Base-by-base conservation (phyloP, 2,329 filamentous ascomycete species). In the Fusarium odoratissimum region DNA sequence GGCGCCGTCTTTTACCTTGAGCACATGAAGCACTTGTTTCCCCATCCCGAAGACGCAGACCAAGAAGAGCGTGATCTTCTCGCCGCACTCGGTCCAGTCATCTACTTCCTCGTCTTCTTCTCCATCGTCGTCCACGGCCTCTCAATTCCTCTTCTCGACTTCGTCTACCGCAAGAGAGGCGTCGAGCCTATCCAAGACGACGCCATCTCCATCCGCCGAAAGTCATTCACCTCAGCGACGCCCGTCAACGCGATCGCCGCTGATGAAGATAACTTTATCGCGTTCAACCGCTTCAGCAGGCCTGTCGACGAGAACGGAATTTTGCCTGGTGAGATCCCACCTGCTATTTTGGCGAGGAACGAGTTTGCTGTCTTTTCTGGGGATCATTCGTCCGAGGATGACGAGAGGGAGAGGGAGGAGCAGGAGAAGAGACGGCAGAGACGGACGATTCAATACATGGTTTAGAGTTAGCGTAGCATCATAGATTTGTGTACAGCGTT, bases 1-100 rank as follows among this genome's bases (percentile, higher is more conserved):
- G 91, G 91, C 25, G 92, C 93, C 1, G 87, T 94, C 30, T 95
- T 94, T 79, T 95, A 95, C 79, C 86, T 95, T 19, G 83, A 86
- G 71, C 84, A 86, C 64, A 82, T 83, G 4, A 79, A 80, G 12
- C 79, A 85, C 16, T 74, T 86, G 8, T 84, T 86, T 63, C 83
- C 83, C 1, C 64, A 80, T 9, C 64, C 78, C 0, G 79, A 77
- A 31, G 62, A 80, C 5, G 81, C 79, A 6, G 82, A 83, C 56
- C 74, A 77, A 23, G 80, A 79, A 33, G 80, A 82, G 54, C 76
- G 75, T 0, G 74, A 80, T 13, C 68, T 86, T 2, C 71, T 84
- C 4, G 78, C 80, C 2, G 82, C 81, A 7, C 77, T 84, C 4
- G 75, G 73, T 0, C 81, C 83, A 37, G 82, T 83, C 5, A 83